These are phyloP conservation scores for Aspergillus jensenii DNA, from an alignment of 2,329 filamentous ascomycete genomes.

Conservation along the genomic window DNA sequence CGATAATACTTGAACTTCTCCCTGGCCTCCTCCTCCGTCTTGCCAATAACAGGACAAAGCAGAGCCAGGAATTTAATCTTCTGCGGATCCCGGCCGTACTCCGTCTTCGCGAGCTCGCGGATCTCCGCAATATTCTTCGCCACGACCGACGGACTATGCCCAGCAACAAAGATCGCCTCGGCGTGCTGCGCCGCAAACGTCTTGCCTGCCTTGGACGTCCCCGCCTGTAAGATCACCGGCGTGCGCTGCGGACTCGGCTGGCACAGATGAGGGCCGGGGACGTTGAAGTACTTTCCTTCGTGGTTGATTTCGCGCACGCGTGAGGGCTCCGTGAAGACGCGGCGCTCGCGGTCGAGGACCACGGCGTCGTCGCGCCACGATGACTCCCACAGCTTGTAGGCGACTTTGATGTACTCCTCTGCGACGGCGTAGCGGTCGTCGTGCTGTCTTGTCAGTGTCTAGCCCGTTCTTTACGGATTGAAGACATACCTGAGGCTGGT, in stretches of 20 bases:
- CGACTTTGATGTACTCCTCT: slow-evolving; percentile 64
- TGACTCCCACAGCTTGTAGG: slow-evolving; percentile 67
- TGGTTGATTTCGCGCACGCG: slow-evolving; percentile 67
- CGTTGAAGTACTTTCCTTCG: slow-evolving; percentile 61
- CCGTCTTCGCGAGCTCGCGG: slow-evolving; percentile 52
- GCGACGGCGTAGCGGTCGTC: slow-evolving; percentile 65
- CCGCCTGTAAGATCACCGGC: slow-evolving; percentile 69
- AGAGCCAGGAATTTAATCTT: slow-evolving; percentile 69
- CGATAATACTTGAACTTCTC: slow-evolving; percentile 63
- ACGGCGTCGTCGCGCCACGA: slow-evolving; percentile 69
- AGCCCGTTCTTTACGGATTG: not conserved
- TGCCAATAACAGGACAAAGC: slow-evolving; percentile 64
- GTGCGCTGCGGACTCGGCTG: slow-evolving; percentile 68
- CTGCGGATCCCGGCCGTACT: slow-evolving; percentile 57
- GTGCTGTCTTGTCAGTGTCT: slow-evolving; percentile 43
- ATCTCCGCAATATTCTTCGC: slow-evolving; percentile 64
- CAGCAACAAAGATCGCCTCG: slow-evolving; percentile 69
- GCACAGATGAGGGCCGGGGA: slow-evolving; percentile 65
- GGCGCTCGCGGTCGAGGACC: slow-evolving; percentile 56
- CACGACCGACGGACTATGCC: slow-evolving; percentile 62
- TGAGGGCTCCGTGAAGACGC: slow-evolving; percentile 59
- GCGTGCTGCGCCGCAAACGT: slow-evolving; percentile 68
- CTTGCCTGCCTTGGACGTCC: slow-evolving; percentile 66
- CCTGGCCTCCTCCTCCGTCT: slow-evolving; percentile 65
- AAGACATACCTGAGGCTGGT: slow-evolving; percentile 46